Conservation (phyloP, 2,329 filamentous ascomycete genomes). For the Drechslera avenae region DNA sequence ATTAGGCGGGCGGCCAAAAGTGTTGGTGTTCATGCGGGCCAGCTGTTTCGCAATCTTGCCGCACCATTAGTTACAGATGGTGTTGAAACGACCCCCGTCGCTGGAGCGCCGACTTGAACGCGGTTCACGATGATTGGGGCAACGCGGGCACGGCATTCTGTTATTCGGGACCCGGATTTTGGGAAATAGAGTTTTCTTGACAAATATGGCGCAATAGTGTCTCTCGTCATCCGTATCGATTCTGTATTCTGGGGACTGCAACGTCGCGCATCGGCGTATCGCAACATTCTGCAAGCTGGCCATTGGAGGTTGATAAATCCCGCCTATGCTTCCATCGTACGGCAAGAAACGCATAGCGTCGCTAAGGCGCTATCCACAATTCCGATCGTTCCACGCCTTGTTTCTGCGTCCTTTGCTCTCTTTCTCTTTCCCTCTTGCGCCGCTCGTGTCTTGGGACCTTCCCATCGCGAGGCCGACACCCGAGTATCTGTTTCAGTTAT, state of each 20-base stretch:
- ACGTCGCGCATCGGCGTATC: slow-evolving; percentile 2
- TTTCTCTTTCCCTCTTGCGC: background rate
- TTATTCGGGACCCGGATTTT: background rate
- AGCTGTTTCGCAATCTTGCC: slow-evolving; percentile 21
- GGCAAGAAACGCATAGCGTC: background rate
- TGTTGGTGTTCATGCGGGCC: slow-evolving; percentile 14
- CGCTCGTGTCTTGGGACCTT: background rate
- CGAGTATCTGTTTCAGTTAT: slow-evolving; percentile 3
- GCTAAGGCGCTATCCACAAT: background rate
- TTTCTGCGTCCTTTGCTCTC: background rate
- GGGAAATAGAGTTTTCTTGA: too few species aligned
- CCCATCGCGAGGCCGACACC: background rate
- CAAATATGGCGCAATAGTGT: too few species aligned
- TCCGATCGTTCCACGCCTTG: slow-evolving; percentile 2
- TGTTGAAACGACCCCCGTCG: slow-evolving; percentile 17
- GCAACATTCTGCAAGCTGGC: background rate
- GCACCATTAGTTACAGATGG: slow-evolving; percentile 25
- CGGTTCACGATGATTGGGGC: background rate
- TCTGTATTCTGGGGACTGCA: too few species aligned
- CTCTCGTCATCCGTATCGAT: too few species aligned
- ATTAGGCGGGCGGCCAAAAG: background rate
- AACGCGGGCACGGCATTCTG: too few species aligned
- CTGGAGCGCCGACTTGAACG: background rate
- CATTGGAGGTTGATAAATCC: too few species aligned
- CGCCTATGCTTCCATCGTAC: too few species aligned